These are phyloP conservation scores for Suhomyces sp. DNA, from an alignment of 805 yeast species.

Conservation along the genomic window DNA sequence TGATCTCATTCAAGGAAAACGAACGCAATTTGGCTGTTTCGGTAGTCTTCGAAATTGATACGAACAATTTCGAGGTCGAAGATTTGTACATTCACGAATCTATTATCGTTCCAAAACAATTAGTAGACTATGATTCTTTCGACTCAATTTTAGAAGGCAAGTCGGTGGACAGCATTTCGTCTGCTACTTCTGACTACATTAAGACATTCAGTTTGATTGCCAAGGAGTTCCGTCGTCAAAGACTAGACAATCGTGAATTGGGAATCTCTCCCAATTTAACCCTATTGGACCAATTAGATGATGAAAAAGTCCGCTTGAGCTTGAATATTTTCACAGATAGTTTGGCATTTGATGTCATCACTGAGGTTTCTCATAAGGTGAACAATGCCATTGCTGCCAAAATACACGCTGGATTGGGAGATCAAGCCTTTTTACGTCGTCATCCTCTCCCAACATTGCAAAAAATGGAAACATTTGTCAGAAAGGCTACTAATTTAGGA, in stretches of 20 bases:
- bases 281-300: slow-evolving; percentile 77
- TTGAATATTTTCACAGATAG: slow-evolving; percentile 69
- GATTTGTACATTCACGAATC: slow-evolving; percentile 78
- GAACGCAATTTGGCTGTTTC: slow-evolving; percentile 66
- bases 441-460: slow-evolving; percentile 81
- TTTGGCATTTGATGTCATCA: slow-evolving; percentile 54
- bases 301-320: slow-evolving; percentile 70
- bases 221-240: slow-evolving; percentile 64
- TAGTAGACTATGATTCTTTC: slow-evolving; percentile 52
- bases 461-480: slow-evolving; percentile 74
- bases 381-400: slow-evolving; percentile 84
- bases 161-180: slow-evolving; percentile 30
- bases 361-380: slow-evolving; percentile 77
- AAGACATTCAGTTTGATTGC: slow-evolving; percentile 64
- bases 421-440: slow-evolving; percentile 78
- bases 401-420: slow-evolving; percentile 73
- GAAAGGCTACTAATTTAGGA: slow-evolving; percentile 65
- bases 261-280: slow-evolving; percentile 55
- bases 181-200: slow-evolving; percentile 64
- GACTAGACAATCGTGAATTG: slow-evolving; percentile 51
- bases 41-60: slow-evolving; percentile 76
- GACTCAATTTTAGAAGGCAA: slow-evolving; percentile 46
- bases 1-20: slow-evolving; percentile 59
- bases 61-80: slow-evolving; percentile 65
- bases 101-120: slow-evolving; percentile 59